Evolutionary conservation across 352 stramenopile species (phyloP).

Genomic region (Globisporangium heterothallicum): DNA sequence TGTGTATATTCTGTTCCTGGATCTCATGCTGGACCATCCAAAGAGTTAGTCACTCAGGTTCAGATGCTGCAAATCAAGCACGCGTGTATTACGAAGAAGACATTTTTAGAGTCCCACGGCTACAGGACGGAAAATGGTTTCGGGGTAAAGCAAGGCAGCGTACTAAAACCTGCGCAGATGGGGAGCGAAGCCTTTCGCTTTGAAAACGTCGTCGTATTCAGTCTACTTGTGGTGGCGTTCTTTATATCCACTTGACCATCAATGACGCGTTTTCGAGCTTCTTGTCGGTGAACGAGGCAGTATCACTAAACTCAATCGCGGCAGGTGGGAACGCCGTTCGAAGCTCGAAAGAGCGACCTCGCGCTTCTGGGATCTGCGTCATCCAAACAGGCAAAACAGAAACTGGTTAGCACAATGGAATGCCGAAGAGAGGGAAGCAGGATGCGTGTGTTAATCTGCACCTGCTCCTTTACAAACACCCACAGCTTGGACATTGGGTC

Average conservation of each 20-base stretch:
- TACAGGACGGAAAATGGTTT: no score
- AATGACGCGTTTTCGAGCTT: conserved; percentile 74
- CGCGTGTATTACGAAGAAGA: no score
- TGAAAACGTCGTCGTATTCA: background rate
- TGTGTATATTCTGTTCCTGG: no score
- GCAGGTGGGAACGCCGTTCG: conserved; percentile 61
- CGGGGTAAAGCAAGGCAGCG: no score
- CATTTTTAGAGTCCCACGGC: no score
- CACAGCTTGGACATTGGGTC: conserved; percentile 61
- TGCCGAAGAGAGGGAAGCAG: background rate
- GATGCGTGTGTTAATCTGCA: conserved; percentile 10
- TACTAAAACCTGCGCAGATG: no score
- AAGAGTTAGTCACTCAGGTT: no score
- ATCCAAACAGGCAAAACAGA: background rate
- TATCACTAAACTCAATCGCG: conserved; percentile 44
- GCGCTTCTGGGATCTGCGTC: conserved; percentile 65
- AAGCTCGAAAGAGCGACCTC: conserved; percentile 62
- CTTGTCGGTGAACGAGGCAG: conserved; percentile 47
- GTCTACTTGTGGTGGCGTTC: background rate
- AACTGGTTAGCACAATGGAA: background rate
- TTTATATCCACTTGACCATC: conserved; percentile 65
- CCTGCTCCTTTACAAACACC: conserved; percentile 69
- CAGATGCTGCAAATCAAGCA: no score
- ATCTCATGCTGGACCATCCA: no score
- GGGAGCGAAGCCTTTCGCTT: no score